Conservation (phyloP, 2,329 filamentous ascomycete genomes). For the Penicillium crustosum region DNA sequence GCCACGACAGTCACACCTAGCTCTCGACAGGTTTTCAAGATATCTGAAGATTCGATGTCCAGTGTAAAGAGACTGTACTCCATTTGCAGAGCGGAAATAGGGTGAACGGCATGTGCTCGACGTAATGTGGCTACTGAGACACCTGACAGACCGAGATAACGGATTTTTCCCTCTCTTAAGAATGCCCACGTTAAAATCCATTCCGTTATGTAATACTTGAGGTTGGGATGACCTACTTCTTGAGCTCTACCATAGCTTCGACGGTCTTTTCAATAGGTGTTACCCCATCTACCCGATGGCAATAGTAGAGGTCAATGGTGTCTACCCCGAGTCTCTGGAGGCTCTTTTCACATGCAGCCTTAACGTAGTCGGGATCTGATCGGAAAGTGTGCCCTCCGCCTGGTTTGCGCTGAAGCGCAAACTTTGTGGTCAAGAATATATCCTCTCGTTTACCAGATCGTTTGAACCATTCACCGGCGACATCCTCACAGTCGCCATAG, state of each 20-base stretch:
- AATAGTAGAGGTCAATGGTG: conserved; percentile 46
- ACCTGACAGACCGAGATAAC: conserved; percentile 48
- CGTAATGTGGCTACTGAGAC: conserved; percentile 48
- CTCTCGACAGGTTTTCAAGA: conserved; percentile 48
- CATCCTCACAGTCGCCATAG: conserved; percentile 30
- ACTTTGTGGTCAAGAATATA: conserved; percentile 44
- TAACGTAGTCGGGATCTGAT: conserved; percentile 41
- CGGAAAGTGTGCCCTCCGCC: conserved; percentile 17
- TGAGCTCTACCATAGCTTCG: conserved; percentile 46
- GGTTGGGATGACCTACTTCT: conserved; percentile 27
- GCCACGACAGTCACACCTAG: conserved; percentile 47
- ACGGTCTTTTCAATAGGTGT: conserved; percentile 49
- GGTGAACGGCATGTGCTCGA: conserved; percentile 46
- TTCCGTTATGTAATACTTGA: background rate
- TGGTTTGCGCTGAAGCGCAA: conserved; percentile 25
- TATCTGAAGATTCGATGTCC: conserved; percentile 46
- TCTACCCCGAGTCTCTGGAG: conserved; percentile 39
- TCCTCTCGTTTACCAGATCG: conserved; percentile 38
- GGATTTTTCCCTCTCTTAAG: conserved; percentile 48
- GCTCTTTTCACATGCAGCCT: conserved; percentile 36
- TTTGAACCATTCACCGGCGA: conserved; percentile 41
- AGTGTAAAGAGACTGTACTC: conserved; percentile 49
- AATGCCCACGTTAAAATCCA: background rate
- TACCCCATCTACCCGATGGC: conserved; percentile 45
- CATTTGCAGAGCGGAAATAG: conserved; percentile 49